A percentile compares a stretch with the other conserved stretches of the same genome.
Conservation (phyloP, 345 rosid genomes). For the Mangifera indica region DNA sequence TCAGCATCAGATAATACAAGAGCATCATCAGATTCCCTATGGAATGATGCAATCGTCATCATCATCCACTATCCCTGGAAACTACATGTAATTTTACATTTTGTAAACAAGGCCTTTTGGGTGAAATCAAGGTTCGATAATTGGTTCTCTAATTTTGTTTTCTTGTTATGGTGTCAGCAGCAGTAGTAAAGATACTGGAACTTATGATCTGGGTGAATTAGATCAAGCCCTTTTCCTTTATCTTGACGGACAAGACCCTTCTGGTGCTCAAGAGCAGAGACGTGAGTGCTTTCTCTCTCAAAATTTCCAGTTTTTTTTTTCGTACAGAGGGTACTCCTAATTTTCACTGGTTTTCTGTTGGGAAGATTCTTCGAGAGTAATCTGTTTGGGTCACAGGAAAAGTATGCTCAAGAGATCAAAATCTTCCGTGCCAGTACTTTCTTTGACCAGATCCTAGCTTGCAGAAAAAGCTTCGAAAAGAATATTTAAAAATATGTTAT, state of each 20-base stretch:
- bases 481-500: neutral
- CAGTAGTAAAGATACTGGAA: slow-evolving; percentile 40
- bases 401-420: slow-evolving; percentile 51
- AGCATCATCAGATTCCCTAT: slow-evolving; percentile 51
- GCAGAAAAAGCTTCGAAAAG: slow-evolving; percentile 35
- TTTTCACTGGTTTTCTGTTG: slow-evolving; percentile 16
- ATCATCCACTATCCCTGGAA: slow-evolving; percentile 49
- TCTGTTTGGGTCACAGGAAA: slow-evolving; percentile 51
- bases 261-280: slow-evolving; percentile 64
- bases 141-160: neutral
- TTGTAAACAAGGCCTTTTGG: neutral
- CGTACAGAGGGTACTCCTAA: neutral
- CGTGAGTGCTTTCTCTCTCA: slow-evolving; percentile 44
- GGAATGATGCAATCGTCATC: slow-evolving; percentile 52
- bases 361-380: slow-evolving; percentile 33
- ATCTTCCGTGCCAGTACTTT: slow-evolving; percentile 48
- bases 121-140: neutral
- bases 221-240: slow-evolving; percentile 95
- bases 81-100: slow-evolving; percentile 58
- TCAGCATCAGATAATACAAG: slow-evolving; percentile 18
- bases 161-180: slow-evolving; percentile 19
- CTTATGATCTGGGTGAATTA: slow-evolving; percentile 82
- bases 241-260: slow-evolving; percentile 79
- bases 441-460: slow-evolving; percentile 70
- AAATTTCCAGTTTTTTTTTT: neutral